phyloP scores from a whole-genome alignment of 2,329 filamentous ascomycete species.

The Aspergillus udagawae region DNA sequence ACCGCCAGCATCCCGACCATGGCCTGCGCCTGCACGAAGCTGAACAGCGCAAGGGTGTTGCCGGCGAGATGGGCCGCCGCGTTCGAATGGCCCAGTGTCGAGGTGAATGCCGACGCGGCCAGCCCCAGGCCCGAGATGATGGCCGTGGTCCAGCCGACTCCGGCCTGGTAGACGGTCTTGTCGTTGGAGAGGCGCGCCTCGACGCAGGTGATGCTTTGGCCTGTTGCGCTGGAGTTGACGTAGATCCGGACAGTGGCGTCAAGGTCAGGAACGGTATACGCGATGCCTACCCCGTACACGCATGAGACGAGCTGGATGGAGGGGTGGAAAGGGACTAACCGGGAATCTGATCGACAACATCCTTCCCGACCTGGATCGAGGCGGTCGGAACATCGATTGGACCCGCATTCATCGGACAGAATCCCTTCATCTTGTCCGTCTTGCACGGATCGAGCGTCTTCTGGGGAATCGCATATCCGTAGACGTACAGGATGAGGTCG shows the following conservation, averaged over 20 bases:
- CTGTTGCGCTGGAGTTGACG: constrained; percentile 66
- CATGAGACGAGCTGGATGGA: neutral
- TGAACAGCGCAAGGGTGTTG: constrained; percentile 84
- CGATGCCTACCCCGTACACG: constrained; percentile 54
- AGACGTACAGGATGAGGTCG: constrained; percentile 70
- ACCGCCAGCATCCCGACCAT: constrained; percentile 85
- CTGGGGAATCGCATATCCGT: constrained; percentile 70
- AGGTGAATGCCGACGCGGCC: constrained; percentile 78
- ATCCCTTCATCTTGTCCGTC: constrained; percentile 57
- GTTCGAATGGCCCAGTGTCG: constrained; percentile 84
- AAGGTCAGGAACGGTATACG: constrained; percentile 84
- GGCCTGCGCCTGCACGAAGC: constrained; percentile 90
- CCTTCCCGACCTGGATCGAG: constrained; percentile 56
- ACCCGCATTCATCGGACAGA: constrained; percentile 87
- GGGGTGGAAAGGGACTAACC: constrained; percentile 37
- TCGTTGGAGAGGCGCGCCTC: constrained; percentile 85
- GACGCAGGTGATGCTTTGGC: constrained; percentile 71
- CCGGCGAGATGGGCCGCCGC: constrained; percentile 89
- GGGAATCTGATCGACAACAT: constrained; percentile 64
- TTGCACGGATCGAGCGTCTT: constrained; percentile 71
- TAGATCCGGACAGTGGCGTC: constrained; percentile 78
- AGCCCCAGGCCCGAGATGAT: constrained; percentile 80
- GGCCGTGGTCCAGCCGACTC: constrained; percentile 84
- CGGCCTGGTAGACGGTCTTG: constrained; percentile 82
- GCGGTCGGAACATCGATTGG: constrained; percentile 68